Base-by-base conservation (phyloP, 2,329 filamentous ascomycete genomes). In the Xylaria sp. region DNA sequence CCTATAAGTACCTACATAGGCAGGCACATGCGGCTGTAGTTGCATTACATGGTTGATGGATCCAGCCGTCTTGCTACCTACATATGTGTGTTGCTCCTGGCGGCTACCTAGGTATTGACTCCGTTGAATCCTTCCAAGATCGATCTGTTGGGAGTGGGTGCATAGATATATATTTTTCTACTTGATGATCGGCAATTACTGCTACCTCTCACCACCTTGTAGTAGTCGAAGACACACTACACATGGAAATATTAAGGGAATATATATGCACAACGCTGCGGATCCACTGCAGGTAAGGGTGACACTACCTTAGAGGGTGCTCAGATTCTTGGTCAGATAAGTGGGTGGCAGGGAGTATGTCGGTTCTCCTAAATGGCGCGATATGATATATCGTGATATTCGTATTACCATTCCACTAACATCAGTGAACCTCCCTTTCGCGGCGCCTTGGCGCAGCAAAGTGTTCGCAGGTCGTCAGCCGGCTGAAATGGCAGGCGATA, bases 311-410 rank as follows among this genome's bases (percentile, higher is more conserved):
- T 18, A 23, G 13, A 23, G 31, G 23, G 39, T 58, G 25, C 23
- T 46, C 56, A 6, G 31, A 62, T 41, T 41, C 20, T 7, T 62
- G 34, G 46, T 62, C 59, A 62, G 59, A 62, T 62, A 48, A 51
- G 59, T 39, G 44, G 39, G 23, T 28, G 41, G 31, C n/a, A 48
- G n/a, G 46, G 28, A n/a, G 59, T 4, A 31, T 44, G 39, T 44
- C 39, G 41, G 37, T 46, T 46, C 15, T 28, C 44, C 23, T 23
- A 28, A 37, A 37, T 8, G 46, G 34, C 28, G n/a, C 5, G 31
- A 37, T 18, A 23, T 23, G 52, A 39, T 56, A 23, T 2, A 46
- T 46, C 31, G 39, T n/a, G 41, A 46, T 58, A 46, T 58, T 46
- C 28, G 56, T 31, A 39, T 48, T 39, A 37, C 34, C 34, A 10